Conservation (phyloP, 2,329 filamentous ascomycete species). For the Mollisiaceae sp. region DNA sequence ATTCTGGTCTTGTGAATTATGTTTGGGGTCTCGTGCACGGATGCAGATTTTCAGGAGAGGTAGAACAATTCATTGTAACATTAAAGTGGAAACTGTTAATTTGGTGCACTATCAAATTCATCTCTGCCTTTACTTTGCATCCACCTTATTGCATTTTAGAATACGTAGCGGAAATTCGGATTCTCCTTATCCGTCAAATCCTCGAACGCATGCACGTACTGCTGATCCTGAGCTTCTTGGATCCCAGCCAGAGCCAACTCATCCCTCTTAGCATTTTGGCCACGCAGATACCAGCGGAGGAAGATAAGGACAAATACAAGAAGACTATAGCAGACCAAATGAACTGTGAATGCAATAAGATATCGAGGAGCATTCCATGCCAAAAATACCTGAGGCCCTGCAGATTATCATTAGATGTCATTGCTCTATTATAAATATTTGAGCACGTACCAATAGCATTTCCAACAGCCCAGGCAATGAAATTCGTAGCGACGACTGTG, state of each 20-base stretch:
- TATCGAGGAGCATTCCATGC: slow-evolving; percentile 56
- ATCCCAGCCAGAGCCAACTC: slow-evolving; percentile 11
- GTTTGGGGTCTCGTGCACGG: no score
- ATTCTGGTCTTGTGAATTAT: no score
- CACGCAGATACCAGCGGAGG: slow-evolving; percentile 14
- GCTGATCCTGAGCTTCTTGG: slow-evolving; percentile 21
- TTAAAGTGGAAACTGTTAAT: no score
- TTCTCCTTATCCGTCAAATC: slow-evolving; percentile 42
- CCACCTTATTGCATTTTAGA: not conserved
- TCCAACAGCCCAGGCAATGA: slow-evolving; percentile 47
- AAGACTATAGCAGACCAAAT: slow-evolving; percentile 52
- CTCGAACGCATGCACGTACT: slow-evolving; percentile 40
- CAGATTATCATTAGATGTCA: not conserved
- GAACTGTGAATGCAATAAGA: slow-evolving; percentile 58
- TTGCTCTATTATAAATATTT: not conserved
- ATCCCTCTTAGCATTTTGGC: slow-evolving; percentile 18
- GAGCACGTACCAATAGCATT: slow-evolving; percentile 55
- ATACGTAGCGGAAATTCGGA: slow-evolving; percentile 36
- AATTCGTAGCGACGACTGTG: slow-evolving; percentile 16
- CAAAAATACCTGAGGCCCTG: slow-evolving; percentile 57
- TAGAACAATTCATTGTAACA: no score
- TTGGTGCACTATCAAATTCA: no score
- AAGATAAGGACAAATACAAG: slow-evolving; percentile 23
- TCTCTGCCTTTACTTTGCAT: no score
- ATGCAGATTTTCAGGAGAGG: no score